These are phyloP conservation scores for Myxozyma udenii DNA, from an alignment of 805 yeast species.

Conservation along the genomic window DNA sequence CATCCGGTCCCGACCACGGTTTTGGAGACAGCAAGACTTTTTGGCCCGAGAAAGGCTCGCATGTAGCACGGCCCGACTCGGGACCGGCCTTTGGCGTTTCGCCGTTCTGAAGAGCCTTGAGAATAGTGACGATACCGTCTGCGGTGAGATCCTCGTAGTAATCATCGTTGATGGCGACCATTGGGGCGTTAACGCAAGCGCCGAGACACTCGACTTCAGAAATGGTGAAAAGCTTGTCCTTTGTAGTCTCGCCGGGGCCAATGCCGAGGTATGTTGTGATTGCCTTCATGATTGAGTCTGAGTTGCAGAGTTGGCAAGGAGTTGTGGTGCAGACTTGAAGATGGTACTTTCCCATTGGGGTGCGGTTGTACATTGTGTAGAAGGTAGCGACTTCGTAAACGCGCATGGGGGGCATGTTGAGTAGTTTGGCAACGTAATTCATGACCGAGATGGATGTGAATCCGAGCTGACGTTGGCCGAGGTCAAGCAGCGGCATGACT, in stretches of 20 bases:
- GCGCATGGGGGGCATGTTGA: constrained; percentile 92
- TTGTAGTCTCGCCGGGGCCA: constrained; percentile 74
- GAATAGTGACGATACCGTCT: constrained; percentile 57
- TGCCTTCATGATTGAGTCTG: constrained; percentile 74
- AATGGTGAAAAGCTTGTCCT: constrained; percentile 70
- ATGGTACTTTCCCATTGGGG: constrained; percentile 81
- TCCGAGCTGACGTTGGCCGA: constrained; percentile 85
- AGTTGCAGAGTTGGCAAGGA: constrained; percentile 81
- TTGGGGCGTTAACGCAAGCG: constrained; percentile 89
- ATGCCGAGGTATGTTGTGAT: constrained; percentile 57
- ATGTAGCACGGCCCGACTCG: constrained; percentile 53
- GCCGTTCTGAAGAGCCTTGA: constrained; percentile 64
- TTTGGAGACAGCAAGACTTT: constrained; percentile 58
- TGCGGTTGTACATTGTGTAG: constrained; percentile 85
- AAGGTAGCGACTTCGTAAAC: constrained; percentile 86
- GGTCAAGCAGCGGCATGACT: constrained; percentile 78
- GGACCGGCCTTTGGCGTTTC: constrained; percentile 66
- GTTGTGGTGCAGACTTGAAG: constrained; percentile 86
- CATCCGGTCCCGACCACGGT: constrained; percentile 65
- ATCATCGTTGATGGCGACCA: constrained; percentile 81
- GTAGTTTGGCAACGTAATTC: constrained; percentile 81
- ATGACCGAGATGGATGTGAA: constrained; percentile 82
- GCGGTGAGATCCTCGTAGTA: constrained; percentile 77
- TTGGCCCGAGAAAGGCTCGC: constrained; percentile 74
- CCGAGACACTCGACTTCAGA: constrained; percentile 90